A percentile compares a stretch with the other conserved stretches of the same genome.
These are phyloP conservation scores for Amphirosellinia nigrospora DNA, from an alignment of 495 filamentous ascomycete genomes.

Conservation along the genomic window DNA sequence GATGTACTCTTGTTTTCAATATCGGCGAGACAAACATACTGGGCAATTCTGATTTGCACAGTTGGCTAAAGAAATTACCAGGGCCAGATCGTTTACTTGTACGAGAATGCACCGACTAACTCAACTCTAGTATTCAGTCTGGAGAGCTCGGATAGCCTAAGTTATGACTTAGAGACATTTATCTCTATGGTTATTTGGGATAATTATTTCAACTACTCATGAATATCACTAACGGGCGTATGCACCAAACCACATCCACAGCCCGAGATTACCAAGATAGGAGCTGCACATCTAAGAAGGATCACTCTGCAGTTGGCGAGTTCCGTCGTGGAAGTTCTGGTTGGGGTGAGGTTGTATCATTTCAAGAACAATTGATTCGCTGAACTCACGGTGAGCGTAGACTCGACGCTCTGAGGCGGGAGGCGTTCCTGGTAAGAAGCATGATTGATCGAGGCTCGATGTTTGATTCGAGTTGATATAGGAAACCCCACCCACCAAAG, in stretches of 20 bases:
- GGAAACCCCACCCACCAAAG: too few species aligned
- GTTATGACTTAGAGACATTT: too few species aligned
- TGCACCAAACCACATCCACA: background rate
- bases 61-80: background rate
- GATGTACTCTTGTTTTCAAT: background rate
- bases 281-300: background rate
- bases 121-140: background rate
- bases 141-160: background rate
- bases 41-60: conserved; percentile 1
- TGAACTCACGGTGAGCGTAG: background rate
- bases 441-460: too few species aligned
- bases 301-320: background rate
- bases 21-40: background rate
- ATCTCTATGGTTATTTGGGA: too few species aligned
- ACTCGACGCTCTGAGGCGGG: background rate
- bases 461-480: too few species aligned
- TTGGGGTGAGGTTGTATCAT: background rate
- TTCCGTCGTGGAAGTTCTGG: background rate
- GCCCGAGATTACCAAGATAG: background rate
- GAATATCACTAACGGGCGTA: background rate
- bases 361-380: too few species aligned
- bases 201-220: background rate
- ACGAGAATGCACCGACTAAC: background rate
- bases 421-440: too few species aligned
- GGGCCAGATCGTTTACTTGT: background rate